Conservation (phyloP, 345 rosid species). For the Pugionium dolabratum region DNA sequence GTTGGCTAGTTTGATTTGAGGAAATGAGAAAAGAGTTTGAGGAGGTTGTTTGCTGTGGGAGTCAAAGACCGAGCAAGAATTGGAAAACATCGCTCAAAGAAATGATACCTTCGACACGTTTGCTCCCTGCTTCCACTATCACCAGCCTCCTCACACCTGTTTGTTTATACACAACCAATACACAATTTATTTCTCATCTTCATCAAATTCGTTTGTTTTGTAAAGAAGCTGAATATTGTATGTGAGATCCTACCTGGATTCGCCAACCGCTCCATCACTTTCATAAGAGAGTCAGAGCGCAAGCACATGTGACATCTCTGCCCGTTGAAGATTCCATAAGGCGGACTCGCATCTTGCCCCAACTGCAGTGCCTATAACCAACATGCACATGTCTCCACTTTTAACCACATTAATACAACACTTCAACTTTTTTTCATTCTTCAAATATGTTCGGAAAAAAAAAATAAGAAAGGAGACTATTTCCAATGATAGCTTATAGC, state of each 20-base stretch:
- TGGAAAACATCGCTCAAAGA: conserved; percentile 71
- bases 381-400: background rate
- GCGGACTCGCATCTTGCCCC: conserved; percentile 69
- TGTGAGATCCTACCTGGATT: conserved; percentile 53
- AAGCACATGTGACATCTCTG: conserved; percentile 92
- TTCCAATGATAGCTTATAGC: background rate
- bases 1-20: background rate
- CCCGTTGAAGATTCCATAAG: conserved; percentile 51
- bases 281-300: conserved; percentile 67
- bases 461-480: background rate
- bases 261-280: conserved; percentile 85
- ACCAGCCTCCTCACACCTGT: conserved; percentile 74
- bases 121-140: conserved; percentile 86
- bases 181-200: too few species aligned
- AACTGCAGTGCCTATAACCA: conserved; percentile 66
- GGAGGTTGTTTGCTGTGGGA: conserved; percentile 15
- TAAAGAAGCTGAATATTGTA: background rate
- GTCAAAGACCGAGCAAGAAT: conserved; percentile 65
- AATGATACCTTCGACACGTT: conserved; percentile 80
- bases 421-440: background rate
- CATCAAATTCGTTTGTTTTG: too few species aligned
- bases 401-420: background rate
- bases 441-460: background rate
- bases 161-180: background rate
- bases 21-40: conserved; percentile 9